These are phyloP conservation scores for Aspergillus tanneri DNA, from an alignment of 2,329 filamentous ascomycete species.

Conservation along the genomic window DNA sequence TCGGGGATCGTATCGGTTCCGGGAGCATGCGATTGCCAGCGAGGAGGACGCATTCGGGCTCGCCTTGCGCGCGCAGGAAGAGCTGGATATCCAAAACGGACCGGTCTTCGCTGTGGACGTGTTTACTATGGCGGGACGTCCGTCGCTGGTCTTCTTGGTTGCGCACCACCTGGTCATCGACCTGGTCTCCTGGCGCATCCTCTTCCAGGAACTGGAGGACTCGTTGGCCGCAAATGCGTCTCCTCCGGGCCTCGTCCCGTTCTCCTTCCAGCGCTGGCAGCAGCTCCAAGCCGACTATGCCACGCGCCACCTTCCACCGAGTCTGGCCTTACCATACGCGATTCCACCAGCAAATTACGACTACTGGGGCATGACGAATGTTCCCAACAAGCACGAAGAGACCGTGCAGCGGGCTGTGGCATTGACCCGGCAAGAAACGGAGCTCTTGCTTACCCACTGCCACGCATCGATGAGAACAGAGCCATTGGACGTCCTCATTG, in stretches of 20 bases:
- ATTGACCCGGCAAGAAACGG: background rate
- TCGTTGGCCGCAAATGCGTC: background rate
- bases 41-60: background rate
- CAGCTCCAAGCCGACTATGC: background rate
- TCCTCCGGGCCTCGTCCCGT: background rate
- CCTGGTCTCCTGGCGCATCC: constrained; percentile 13
- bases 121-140: background rate
- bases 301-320: background rate
- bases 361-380: constrained; percentile 1
- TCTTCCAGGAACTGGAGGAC: constrained; percentile 9
- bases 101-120: background rate
- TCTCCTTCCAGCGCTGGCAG: background rate
- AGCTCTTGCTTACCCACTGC: background rate
- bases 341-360: background rate
- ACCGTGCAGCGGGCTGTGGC: background rate
- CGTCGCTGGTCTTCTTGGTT: background rate
- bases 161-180: constrained; percentile 12
- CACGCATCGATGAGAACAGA: constrained; percentile 14
- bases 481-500: constrained; percentile 22
- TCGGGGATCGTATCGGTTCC: background rate
- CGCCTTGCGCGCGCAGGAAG: background rate
- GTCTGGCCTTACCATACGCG: background rate
- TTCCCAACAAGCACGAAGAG: background rate
- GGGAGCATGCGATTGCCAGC: background rate
- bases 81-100: constrained; percentile 1